phyloP scores from a whole-genome alignment of 345 rosid species.

The Camelina laxa region DNA sequence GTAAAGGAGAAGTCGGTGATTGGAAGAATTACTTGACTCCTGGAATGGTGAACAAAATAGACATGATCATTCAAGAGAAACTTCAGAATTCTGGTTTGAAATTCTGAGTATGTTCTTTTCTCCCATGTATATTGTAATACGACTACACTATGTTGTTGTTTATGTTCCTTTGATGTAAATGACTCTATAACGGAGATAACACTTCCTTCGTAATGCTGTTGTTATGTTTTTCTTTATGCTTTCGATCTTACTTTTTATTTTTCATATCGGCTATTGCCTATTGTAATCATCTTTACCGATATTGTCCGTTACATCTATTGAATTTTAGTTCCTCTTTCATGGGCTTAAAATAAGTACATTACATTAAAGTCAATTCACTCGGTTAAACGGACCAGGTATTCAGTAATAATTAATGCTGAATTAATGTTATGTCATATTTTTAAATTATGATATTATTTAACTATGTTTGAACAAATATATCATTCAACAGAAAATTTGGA shows the following conservation, averaged over 20 bases:
- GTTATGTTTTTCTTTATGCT: too few species aligned
- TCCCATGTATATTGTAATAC: background rate
- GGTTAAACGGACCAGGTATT: too few species aligned
- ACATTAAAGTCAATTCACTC: too few species aligned
- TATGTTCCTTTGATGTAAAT: background rate
- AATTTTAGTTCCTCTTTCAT: background rate
- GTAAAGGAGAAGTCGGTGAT: background rate
- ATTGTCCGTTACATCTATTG: too few species aligned
- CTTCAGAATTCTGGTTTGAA: background rate
- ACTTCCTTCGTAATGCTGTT: too few species aligned
- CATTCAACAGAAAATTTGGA: background rate
- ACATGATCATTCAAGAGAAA: slow-evolving; percentile 5
- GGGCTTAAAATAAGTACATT: background rate
- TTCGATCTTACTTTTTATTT: background rate
- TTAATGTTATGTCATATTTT: too few species aligned
- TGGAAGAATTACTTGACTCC: background rate
- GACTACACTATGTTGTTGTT: background rate
- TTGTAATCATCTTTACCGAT: background rate
- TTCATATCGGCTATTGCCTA: background rate
- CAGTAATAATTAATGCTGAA: too few species aligned
- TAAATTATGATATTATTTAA: too few species aligned
- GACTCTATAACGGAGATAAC: background rate
- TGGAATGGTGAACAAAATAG: background rate
- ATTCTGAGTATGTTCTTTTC: background rate
- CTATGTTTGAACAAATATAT: too few species aligned